Conservation (phyloP, 2,329 filamentous ascomycete species). For the Celoporthe dispersa region DNA sequence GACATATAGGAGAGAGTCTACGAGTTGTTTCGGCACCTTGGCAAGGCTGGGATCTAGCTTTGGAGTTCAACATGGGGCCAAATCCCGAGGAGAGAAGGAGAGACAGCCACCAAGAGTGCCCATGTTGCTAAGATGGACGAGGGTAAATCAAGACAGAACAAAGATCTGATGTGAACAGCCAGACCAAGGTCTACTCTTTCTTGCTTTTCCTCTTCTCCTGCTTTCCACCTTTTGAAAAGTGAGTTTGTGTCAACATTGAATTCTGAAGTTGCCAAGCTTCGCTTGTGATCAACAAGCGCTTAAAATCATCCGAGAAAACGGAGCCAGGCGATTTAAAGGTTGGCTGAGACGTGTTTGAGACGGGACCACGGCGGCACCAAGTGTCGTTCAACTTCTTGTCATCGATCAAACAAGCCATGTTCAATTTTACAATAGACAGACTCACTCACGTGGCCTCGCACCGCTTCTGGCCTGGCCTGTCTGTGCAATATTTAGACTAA, state of each 20-base stretch:
- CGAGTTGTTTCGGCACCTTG: not conserved
- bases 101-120: not conserved
- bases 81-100: not conserved
- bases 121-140: not conserved
- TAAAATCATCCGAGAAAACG: not conserved
- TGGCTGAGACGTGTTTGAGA: slow-evolving; percentile 6
- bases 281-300: not conserved
- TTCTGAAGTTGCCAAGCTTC: not conserved
- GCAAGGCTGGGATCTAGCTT: not conserved
- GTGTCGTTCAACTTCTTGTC: not conserved
- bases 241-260: not conserved
- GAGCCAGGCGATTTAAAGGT: not conserved
- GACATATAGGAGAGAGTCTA: not conserved
- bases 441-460: not conserved
- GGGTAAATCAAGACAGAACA: not conserved
- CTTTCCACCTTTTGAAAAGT: not conserved
- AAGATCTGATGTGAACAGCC: not conserved
- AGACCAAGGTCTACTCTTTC: not conserved
- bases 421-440: not conserved
- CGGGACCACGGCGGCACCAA: not conserved
- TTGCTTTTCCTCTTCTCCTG: not conserved
- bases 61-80: not conserved
- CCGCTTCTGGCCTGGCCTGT: not conserved
- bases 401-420: not conserved
- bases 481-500: not conserved